Evolutionary conservation across 2,329 filamentous ascomycete genomes (phyloP).

Genomic region (Kalmusia sp.): DNA sequence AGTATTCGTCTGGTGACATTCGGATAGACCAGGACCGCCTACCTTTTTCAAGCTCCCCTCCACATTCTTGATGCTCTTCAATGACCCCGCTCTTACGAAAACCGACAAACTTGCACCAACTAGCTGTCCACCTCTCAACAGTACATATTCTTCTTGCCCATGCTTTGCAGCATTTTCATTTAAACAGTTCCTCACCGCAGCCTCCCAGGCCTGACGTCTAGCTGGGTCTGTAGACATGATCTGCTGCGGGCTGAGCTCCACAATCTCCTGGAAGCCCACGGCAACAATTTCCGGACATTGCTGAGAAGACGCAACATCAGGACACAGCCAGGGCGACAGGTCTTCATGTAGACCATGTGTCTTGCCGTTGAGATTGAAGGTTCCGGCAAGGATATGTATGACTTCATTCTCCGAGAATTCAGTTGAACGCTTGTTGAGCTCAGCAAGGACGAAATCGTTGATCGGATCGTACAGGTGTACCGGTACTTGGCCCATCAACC

Average conservation of each 20-base stretch:
- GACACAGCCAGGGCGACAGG: constrained; percentile 85
- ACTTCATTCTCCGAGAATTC: constrained; percentile 79
- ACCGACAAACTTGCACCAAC: constrained; percentile 93
- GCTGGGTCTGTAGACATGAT: constrained; percentile 98
- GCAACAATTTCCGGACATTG: constrained; percentile 83
- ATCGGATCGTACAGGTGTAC: constrained; percentile 93
- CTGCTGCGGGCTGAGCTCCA: constrained; percentile 95
- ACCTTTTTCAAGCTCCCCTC: constrained; percentile 93
- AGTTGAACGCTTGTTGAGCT: constrained; percentile 69
- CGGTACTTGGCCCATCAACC: constrained; percentile 80
- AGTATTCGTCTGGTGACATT: constrained; percentile 6
- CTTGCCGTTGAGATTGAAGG: constrained; percentile 93
- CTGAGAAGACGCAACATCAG: constrained; percentile 62
- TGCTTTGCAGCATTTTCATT: constrained; percentile 72
- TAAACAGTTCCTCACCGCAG: constrained; percentile 76
- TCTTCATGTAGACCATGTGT: constrained; percentile 80
- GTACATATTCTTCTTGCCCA: constrained; percentile 80
- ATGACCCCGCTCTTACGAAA: constrained; percentile 80
- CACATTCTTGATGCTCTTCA: constrained; percentile 91
- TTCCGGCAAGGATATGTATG: constrained; percentile 85
- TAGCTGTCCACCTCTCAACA: constrained; percentile 89
- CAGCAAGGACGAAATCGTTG: constrained; percentile 84
- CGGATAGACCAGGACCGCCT: constrained; percentile 14
- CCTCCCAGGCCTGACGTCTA: constrained; percentile 85
- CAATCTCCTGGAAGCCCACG: constrained; percentile 96